Conservation (phyloP, 2,329 filamentous ascomycete genomes). For the Fusarium xylarioides region DNA sequence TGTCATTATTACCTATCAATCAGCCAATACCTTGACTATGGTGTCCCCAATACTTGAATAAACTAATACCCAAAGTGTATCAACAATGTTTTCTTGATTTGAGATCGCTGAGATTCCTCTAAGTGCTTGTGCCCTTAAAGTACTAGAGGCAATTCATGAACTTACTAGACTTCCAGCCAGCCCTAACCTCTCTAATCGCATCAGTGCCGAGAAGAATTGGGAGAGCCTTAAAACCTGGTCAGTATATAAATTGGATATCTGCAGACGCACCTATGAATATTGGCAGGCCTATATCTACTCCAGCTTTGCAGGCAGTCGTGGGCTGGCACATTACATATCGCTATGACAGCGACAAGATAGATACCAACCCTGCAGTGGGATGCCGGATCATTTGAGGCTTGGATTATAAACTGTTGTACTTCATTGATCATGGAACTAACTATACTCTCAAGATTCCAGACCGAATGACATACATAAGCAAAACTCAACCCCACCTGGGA, state of each 20-base stretch:
- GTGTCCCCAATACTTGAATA: background rate
- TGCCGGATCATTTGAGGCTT: constrained; percentile 66
- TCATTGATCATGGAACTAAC: constrained; percentile 71
- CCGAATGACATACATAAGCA: constrained; percentile 68
- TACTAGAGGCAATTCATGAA: background rate
- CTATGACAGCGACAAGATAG: constrained; percentile 73
- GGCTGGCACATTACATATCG: constrained; percentile 77
- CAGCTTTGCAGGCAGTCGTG: constrained; percentile 72
- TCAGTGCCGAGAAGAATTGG: background rate
- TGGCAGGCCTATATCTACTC: constrained; percentile 73
- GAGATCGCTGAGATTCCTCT: background rate
- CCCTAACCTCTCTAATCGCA: background rate
- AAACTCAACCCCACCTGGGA: constrained; percentile 70
- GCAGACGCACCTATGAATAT: constrained; percentile 73
- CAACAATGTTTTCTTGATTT: background rate
- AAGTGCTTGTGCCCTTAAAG: background rate
- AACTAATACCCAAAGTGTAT: background rate
- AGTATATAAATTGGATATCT: constrained; percentile 66
- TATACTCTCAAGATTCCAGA: constrained; percentile 66
- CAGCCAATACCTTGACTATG: background rate
- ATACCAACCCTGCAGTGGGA: constrained; percentile 76
- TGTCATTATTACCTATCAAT: background rate
- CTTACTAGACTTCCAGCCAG: background rate
- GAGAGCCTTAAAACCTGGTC: background rate
- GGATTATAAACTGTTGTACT: constrained; percentile 67